Percentiles rank a stretch among this genome's conserved stretches.
Conservation (phyloP, 1,139 yeast genomes). For the Eremothecium coryli region DNA sequence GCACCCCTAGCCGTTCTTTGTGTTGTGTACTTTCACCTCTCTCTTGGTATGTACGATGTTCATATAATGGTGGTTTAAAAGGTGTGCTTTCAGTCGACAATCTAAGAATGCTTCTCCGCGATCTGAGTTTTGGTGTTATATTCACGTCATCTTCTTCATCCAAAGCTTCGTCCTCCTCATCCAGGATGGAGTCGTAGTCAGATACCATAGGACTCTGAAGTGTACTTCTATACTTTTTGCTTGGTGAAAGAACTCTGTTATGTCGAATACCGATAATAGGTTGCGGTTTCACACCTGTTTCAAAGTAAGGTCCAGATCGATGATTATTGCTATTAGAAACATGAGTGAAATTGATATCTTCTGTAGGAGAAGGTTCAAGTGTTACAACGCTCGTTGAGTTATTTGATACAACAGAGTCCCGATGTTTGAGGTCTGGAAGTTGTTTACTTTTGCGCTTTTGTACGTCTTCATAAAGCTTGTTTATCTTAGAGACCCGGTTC, state of each 20-base stretch:
- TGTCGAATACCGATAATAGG: neutral
- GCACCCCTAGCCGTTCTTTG: neutral
- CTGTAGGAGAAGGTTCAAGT: conserved; percentile 6
- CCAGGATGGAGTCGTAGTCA: neutral
- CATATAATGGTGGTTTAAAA: neutral
- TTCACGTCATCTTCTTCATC: conserved; percentile 17
- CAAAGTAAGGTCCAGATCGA: neutral
- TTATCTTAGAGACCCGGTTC: conserved; percentile 18
- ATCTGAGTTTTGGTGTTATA: conserved; percentile 19
- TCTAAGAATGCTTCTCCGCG: conserved; percentile 16
- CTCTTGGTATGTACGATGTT: neutral
- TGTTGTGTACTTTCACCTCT: neutral
- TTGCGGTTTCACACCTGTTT: conserved; percentile 8
- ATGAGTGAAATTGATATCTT: conserved; percentile 1
- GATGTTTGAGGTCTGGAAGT: conserved; percentile 11
- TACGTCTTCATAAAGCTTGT: conserved; percentile 16
- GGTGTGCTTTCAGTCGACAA: conserved; percentile 11
- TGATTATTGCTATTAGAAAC: conserved; percentile 1
- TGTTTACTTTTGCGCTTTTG: conserved; percentile 7
- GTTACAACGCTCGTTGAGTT: conserved; percentile 18
- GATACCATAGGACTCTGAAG: neutral
- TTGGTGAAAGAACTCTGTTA: neutral
- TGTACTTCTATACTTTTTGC: neutral
- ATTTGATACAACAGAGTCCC: conserved; percentile 20
- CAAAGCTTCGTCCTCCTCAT: conserved; percentile 8